These are phyloP conservation scores for Geotrichum phurueaensis DNA, from an alignment of 1,139 yeast genomes.

Conservation along the genomic window DNA sequence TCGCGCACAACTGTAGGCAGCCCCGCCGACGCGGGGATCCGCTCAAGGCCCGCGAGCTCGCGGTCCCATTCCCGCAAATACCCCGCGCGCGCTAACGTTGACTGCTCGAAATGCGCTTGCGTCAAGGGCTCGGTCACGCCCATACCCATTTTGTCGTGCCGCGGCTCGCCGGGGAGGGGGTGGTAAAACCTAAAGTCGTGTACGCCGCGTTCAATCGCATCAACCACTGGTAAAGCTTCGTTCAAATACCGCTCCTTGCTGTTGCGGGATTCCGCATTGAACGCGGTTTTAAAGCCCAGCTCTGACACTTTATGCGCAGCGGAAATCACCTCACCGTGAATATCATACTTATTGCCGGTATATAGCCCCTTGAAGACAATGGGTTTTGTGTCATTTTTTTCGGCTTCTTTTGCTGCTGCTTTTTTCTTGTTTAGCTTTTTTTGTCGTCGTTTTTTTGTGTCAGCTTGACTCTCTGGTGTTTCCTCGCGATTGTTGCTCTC, in stretches of 20 bases:
- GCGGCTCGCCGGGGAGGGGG: neutral
- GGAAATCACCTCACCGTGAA: neutral
- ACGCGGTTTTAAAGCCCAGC: neutral
- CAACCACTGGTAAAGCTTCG: neutral
- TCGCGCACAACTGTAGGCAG: conserved; percentile 1
- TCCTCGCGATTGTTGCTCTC: neutral
- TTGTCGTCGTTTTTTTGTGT: neutral
- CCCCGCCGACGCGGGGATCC: neutral
- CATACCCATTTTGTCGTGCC: neutral
- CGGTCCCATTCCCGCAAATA: conserved; percentile 10
- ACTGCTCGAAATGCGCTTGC: neutral
- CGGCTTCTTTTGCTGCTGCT: neutral
- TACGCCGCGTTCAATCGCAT: conserved; percentile 3
- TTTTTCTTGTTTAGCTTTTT: neutral
- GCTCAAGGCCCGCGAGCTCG: conserved; percentile 2
- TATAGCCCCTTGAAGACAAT: neutral
- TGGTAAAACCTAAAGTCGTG: neutral
- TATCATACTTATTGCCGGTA: neutral
- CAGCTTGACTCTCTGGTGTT: neutral
- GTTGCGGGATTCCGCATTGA: neutral
- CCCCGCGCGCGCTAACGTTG: conserved; percentile 1
- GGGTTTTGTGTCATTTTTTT: neutral
- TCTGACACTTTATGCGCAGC: neutral
- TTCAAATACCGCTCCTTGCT: neutral
- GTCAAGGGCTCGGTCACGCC: conserved; percentile 3